A percentile compares a stretch with the other conserved stretches of the same genome.
phyloP scores from a whole-genome alignment of 192 early-diverging fungal genomes.

The Rhizoclosmatium globosum region DNA sequence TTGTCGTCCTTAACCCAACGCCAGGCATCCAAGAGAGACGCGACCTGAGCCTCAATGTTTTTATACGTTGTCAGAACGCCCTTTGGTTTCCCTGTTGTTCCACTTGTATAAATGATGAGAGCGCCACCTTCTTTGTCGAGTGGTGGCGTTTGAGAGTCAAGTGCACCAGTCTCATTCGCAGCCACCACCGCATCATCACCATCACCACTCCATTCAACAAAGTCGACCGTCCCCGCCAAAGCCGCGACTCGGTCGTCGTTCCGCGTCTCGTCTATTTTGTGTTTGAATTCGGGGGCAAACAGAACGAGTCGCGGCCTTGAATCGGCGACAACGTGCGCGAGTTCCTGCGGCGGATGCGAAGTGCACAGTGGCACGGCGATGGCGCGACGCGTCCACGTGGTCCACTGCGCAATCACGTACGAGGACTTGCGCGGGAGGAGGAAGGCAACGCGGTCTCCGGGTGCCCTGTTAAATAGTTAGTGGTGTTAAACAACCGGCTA shows the following conservation, averaged over 20 bases:
- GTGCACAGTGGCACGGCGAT: constrained; percentile 83
- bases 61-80: constrained; percentile 85
- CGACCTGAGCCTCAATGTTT: constrained; percentile 76
- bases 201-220: no score
- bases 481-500: background rate
- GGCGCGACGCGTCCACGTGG: constrained; percentile 76
- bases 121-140: background rate
- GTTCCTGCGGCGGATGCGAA: constrained; percentile 78
- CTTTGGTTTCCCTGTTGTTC: constrained; percentile 77
- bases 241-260: no score
- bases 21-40: constrained; percentile 76
- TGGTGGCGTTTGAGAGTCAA: background rate
- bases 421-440: constrained; percentile 39
- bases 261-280: background rate
- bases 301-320: constrained; percentile 62
- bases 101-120: constrained; percentile 85
- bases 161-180: no score
- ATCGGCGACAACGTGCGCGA: constrained; percentile 77
- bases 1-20: constrained; percentile 68
- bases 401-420: constrained; percentile 46
- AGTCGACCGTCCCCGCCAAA: no score
- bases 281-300: constrained; percentile 48
- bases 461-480: background rate
- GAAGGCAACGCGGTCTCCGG: constrained; percentile 43
- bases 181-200: no score